phyloP scores from a whole-genome alignment of 768 basidiomycete genomes.

The Hericium alpestre region DNA sequence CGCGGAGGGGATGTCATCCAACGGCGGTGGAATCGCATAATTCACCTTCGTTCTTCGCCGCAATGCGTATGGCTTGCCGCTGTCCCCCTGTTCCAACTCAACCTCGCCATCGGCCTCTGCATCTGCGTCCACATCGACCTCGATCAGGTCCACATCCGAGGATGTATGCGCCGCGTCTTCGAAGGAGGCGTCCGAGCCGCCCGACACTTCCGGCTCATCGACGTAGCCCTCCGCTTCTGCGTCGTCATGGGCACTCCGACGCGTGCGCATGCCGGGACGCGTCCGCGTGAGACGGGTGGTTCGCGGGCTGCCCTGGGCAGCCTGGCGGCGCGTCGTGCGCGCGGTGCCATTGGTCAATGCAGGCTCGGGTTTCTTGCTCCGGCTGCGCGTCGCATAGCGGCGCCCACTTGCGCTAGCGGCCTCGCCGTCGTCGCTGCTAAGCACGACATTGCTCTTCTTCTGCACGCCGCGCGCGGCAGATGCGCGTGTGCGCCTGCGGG shows the following conservation, averaged over 20 bases:
- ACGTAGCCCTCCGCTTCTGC: constrained; percentile 16
- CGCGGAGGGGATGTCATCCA: constrained; percentile 57
- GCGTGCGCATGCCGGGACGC: constrained; percentile 11
- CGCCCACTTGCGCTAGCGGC: constrained; percentile 8
- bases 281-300: constrained; percentile 3
- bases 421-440: constrained; percentile 35
- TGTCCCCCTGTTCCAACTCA: constrained; percentile 28
- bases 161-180: constrained; percentile 49
- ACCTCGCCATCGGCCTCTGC: constrained; percentile 29
- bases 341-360: constrained; percentile 17
- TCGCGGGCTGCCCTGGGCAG: constrained; percentile 21
- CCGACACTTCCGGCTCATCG: constrained; percentile 5
- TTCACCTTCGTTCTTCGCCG: constrained; percentile 60
- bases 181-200: constrained; percentile 28
- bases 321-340: constrained; percentile 18
- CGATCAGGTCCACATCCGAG: constrained; percentile 26
- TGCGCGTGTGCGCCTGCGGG: constrained; percentile 2
- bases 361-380: constrained; percentile 23
- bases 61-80: constrained; percentile 54
- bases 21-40: constrained; percentile 72
- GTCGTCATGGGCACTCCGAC: constrained; percentile 7
- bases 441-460: constrained; percentile 22
- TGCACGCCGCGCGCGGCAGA: not conserved
- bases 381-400: constrained; percentile 31
- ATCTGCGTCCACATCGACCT: constrained; percentile 28